Conservation (phyloP, 305 asterid genomes). For the Ruellia speciosa region DNA sequence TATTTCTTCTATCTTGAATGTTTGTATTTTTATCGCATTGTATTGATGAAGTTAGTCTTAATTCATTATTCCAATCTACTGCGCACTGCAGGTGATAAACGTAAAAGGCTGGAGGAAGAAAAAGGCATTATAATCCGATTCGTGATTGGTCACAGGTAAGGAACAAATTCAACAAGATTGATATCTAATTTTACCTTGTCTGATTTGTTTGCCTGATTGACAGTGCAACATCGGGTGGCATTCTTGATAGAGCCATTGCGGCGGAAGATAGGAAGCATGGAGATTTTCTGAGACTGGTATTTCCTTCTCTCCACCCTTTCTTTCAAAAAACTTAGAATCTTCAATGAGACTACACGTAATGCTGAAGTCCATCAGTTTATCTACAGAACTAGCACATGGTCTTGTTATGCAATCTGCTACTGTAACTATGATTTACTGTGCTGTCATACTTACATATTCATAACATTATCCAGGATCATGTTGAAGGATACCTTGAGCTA, state of each 20-base stretch:
- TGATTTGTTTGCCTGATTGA: slow-evolving; percentile 13
- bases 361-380: too few relatives aligned
- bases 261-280: slow-evolving; percentile 85
- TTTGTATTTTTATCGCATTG: slow-evolving; percentile 12
- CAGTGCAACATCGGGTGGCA: slow-evolving; percentile 87
- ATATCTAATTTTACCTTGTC: slow-evolving; percentile 12
- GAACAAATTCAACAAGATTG: slow-evolving; percentile 11
- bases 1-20: not conserved
- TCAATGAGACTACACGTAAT: not conserved
- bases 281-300: slow-evolving; percentile 73
- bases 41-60: slow-evolving; percentile 7
- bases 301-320: slow-evolving; percentile 1
- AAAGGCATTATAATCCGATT: slow-evolving; percentile 77
- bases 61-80: slow-evolving; percentile 10
- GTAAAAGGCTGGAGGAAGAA: slow-evolving; percentile 77
- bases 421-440: not conserved
- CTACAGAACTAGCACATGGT: not conserved
- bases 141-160: slow-evolving; percentile 88
- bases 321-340: not conserved
- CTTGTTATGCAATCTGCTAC: slow-evolving; percentile 2
- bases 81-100: slow-evolving; percentile 47
- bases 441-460: slow-evolving; percentile 15
- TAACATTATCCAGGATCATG: slow-evolving; percentile 55
- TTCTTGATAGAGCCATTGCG: slow-evolving; percentile 85
- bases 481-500: slow-evolving; percentile 91